Evolutionary conservation across 1,139 yeast genomes (phyloP).

Genomic region (Zhuliangozyma blackwelliae): DNA sequence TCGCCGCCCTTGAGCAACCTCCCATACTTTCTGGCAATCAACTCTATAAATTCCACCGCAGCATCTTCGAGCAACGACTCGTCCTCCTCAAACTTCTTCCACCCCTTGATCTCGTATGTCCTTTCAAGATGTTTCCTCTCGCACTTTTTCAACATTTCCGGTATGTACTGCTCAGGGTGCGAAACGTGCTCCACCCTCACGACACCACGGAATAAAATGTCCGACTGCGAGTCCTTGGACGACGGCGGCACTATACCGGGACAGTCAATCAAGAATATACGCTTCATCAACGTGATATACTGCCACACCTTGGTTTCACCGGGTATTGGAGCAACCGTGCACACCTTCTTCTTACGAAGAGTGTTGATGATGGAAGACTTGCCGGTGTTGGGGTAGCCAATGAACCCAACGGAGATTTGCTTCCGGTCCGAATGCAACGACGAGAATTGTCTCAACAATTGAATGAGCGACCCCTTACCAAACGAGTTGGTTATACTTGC

Average conservation of each 20-base stretch:
- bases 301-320: constrained; percentile 99
- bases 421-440: constrained; percentile 87
- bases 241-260: constrained; percentile 99
- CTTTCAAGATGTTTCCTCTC: constrained; percentile 89
- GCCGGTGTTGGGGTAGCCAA: constrained; percentile 97
- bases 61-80: constrained; percentile 40
- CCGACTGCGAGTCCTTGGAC: constrained; percentile 84
- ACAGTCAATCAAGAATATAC: constrained; percentile 92
- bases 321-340: constrained; percentile 96
- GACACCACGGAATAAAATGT: constrained; percentile 91
- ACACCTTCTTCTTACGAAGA: constrained; percentile 88
- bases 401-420: constrained; percentile 94
- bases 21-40: constrained; percentile 90
- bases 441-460: constrained; percentile 87
- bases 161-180: constrained; percentile 91
- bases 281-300: constrained; percentile 93
- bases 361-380: constrained; percentile 95
- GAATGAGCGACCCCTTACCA: constrained; percentile 95
- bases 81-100: constrained; percentile 56
- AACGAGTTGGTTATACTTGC: constrained; percentile 96
- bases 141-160: constrained; percentile 81
- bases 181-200: constrained; percentile 97
- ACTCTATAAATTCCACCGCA: constrained; percentile 78
- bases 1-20: constrained; percentile 95
- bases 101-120: constrained; percentile 91